Base-by-base conservation (phyloP, 768 basidiomycete genomes). In the Pleurotus eryngii region DNA sequence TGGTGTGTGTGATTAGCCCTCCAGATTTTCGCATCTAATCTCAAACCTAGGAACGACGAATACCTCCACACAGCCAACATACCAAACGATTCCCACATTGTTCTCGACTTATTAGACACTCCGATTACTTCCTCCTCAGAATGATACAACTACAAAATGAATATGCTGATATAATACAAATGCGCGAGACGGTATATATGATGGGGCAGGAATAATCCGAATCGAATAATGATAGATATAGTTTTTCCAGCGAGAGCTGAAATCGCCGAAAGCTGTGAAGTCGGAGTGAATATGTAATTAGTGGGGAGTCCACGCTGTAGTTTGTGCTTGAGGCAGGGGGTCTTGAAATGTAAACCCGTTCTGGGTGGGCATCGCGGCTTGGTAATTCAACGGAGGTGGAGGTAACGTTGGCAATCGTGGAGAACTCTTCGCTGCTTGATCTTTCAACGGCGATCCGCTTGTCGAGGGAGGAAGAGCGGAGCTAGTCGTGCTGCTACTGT, bases 51-150 rank as follows among this genome's bases (percentile, higher is more conserved):
- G 81, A 83, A 82, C 59, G 79, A 83, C 54, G 79, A 81, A 14
- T 82, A 83, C 61, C 69, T 83, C 43, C 68, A 65, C 12, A 74
- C 76, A 38, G 75, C 78, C 18, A 70, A 69, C 27, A 81, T 83
- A 56, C 74, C 78, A 14, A 62, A 77, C 22, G 72, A 80, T 54
- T 63, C 68, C 27, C 62, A 65, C 7, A 71, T 81, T 38, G 68
- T 81, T 17, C 75, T 79, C 56, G 71, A 78, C 56, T 64, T 81
- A 46, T 62, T 81, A 20, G 62, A 63, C 39, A 61, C 64, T 46
- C 20, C 49, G 15, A 12, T 45, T n/a, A 50, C 26, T 26, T n/a
- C 6, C n/a, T 26, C 49, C 15, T 15, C n/a, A 26, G 15, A 24
- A 54, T 54, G 51, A 35, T 54, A 42, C 12, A 45, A 45, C 42